phyloP scores from a whole-genome alignment of 169 alveolate species.

The Miamiensis avidus region DNA sequence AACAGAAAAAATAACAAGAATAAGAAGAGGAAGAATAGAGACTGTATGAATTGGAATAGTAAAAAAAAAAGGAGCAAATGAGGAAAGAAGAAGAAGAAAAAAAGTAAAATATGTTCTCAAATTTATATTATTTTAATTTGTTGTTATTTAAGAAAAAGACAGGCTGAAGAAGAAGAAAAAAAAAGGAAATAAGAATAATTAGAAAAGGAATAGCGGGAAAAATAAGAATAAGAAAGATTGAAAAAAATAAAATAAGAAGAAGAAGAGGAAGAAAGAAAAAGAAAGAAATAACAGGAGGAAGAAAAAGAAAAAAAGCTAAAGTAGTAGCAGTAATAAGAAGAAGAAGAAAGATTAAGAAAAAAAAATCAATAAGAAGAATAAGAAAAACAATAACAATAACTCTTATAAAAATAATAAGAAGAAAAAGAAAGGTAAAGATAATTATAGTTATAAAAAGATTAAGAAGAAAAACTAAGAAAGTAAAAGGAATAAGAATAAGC shows the following conservation, averaged over 20 bases:
- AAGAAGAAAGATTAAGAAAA: too few species aligned
- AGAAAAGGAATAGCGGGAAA: not conserved
- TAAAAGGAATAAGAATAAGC: not conserved
- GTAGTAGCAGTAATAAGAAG: not conserved
- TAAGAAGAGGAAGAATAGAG: not conserved
- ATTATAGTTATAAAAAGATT: too few species aligned
- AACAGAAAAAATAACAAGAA: not conserved
- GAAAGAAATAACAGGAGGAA: not conserved
- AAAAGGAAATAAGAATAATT: too few species aligned
- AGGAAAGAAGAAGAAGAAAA: not conserved
- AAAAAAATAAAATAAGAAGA: not conserved
- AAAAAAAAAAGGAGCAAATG: not conserved
- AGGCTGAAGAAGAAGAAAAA: not conserved
- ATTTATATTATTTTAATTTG: too few species aligned
- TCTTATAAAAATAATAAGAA: not conserved
- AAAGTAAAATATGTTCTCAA: not conserved
- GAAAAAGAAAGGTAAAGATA: not conserved
- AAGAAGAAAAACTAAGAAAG: too few species aligned
- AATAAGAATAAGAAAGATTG: not conserved
- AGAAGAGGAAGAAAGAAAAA: not conserved
- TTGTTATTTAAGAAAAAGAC: not conserved
- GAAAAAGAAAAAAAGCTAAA: too few species aligned
- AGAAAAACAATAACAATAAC: too few species aligned
- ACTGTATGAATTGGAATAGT: not conserved
- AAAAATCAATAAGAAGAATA: not conserved